Evolutionary conservation across 1,139 yeast genomes (phyloP), one percentile per base, ranked within the genome.

Genomic region (Yamadazyma epiphylla): DNA sequence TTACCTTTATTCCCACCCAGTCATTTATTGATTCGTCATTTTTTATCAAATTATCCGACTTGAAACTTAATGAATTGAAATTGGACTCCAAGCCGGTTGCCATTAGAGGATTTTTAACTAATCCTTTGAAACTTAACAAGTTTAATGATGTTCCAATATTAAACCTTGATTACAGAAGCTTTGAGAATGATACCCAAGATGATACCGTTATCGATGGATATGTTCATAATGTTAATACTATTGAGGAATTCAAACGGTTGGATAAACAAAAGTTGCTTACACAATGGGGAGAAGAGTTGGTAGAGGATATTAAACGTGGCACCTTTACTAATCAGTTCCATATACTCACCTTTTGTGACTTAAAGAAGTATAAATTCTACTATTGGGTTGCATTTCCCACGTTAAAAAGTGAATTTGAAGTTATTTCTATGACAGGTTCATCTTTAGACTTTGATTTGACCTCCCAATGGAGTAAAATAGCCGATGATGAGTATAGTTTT

Each of bases 351-450:
- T 91, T 78, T 58, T 82, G 95, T 3, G 98, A 94, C 53, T 69
- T 91, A 51, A 91, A 91, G 55, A 86, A 84, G 57, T 88, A 84
- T 60, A 79, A 74, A 46, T 91, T 84, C 50, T 83, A 75, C 47
- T 89, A 89, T 55, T 91, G 98, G 98, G 72, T 85, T 43, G 85
- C 89, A 5, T 78, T 77, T 42, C 96, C 97, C 0, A 63, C 74
- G 0, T 56, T 86, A 13, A 60, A 64, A 22, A 60, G 75, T 6
- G 56, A 53, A 15, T 74, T 77, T 82, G 36, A 33, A 2, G 29
- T 29, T 6, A 27, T 12, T 6, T 29, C 28, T 3, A 30, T 28
- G 5, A 25, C 22, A 3, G 25, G 20, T 2, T 35, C 37, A 13
- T 23, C 30, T 5, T 26, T 26, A 8, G 38, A 28, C 2, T 30